These are phyloP conservation scores for Solidago caesia DNA, from an alignment of 129 eudicot genomes.

Conservation along the genomic window DNA sequence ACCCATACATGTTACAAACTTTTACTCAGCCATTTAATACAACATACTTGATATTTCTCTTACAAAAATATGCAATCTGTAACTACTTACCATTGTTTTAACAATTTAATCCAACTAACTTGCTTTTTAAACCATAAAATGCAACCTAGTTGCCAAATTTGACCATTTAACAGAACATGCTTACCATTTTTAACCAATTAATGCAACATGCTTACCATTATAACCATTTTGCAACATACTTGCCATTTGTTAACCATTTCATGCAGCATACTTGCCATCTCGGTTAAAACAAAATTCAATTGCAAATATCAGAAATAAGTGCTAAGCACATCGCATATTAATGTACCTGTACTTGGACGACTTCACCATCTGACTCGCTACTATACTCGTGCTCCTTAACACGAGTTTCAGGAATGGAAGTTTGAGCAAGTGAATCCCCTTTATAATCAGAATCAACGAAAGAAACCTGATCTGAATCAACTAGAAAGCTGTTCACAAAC, in stretches of 20 bases:
- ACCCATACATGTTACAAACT: neutral
- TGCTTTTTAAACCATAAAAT: neutral
- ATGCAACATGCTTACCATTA: neutral
- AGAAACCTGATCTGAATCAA: slow-evolving; percentile 38
- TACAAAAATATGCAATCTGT: too few relatives aligned
- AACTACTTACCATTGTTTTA: neutral
- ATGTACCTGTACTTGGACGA: slow-evolving; percentile 55
- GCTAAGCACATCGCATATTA: neutral
- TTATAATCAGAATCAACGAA: slow-evolving; percentile 22
- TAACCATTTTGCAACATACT: neutral
- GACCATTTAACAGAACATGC: neutral
- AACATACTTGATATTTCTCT: neutral
- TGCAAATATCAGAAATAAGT: neutral
- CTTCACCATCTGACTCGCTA: slow-evolving; percentile 66
- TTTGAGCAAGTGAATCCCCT: slow-evolving; percentile 29
- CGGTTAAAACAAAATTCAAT: neutral
- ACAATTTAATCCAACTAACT: neutral
- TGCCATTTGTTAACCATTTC: neutral
- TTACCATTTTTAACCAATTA: neutral
- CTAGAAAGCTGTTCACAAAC: slow-evolving; percentile 48
- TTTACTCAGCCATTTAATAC: neutral
- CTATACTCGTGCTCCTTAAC: slow-evolving; percentile 50
- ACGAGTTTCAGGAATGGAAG: slow-evolving; percentile 28
- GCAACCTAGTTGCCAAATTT: neutral
- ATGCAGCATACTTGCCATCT: neutral